These are phyloP conservation scores for Auricularia heimuer DNA, from an alignment of 768 basidiomycete species.

Conservation along the genomic window DNA sequence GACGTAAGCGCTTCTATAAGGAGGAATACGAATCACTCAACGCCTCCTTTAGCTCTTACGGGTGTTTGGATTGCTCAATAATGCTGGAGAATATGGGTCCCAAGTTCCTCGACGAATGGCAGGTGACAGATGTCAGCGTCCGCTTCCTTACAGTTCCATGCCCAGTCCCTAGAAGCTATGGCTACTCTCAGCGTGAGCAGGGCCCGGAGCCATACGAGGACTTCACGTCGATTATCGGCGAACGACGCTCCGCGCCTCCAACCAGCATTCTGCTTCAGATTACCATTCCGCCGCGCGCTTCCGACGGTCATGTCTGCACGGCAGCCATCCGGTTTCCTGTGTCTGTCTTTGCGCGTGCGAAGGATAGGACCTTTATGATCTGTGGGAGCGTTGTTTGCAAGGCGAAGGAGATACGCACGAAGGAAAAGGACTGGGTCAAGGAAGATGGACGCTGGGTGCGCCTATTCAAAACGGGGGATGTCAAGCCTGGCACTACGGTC, in stretches of 20 bases:
- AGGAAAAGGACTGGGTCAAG: too few species aligned
- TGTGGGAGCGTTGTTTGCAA: background rate
- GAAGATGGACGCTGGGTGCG: too few species aligned
- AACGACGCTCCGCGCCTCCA: background rate
- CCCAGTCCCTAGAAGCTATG: background rate
- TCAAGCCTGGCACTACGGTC: background rate
- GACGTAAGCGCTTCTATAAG: too few species aligned
- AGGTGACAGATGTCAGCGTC: background rate
- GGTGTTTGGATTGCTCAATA: background rate
- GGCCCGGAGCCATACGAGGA: background rate
- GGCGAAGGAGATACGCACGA: background rate
- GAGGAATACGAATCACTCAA: too few species aligned
- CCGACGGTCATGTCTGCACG: background rate
- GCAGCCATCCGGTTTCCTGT: background rate
- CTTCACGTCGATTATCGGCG: background rate
- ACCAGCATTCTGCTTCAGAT: background rate
- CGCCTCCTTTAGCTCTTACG: too few species aligned
- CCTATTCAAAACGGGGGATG: too few species aligned
- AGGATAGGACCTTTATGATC: background rate
- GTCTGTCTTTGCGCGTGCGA: background rate
- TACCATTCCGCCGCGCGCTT: background rate
- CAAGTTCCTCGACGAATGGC: background rate
- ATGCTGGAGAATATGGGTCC: background rate
- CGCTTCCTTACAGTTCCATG: background rate
- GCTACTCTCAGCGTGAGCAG: background rate